Evolutionary conservation across 1,284 basidiomycete genomes (phyloP), one percentile per base, ranked within the genome.

Genomic region (Austroboletus rostrupii): DNA sequence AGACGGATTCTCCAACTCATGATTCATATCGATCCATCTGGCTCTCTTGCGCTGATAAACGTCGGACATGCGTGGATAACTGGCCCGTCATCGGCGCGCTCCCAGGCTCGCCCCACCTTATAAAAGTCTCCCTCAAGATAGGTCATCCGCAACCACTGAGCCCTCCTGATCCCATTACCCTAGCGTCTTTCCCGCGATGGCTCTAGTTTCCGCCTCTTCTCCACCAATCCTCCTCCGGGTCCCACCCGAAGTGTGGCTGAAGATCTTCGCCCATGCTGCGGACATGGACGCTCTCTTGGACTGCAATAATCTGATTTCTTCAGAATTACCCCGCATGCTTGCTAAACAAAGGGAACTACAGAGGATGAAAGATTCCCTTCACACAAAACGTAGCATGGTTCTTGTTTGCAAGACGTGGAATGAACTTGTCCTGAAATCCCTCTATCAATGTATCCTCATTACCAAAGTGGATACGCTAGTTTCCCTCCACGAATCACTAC

Each of bases 221-320:
- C 13, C 29, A n/a, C 51, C 35, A 20, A 32, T 35, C 4, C 6
- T 45, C 16, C 43, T 45, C 12, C 38, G n/a, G 13, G 46, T 65
- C 13, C 66, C 62, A 35, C 64, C 66, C 12, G 66, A 65, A 53
- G 45, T 68, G 35, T 68, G 66, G 66, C 54, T 65, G 20, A 55
- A 35, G 36, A 58, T 68, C 32, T 67, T 68, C 43, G 13, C 37
- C 26, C 47, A 56, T 23, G 62, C 61, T n/a, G 52, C 62, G 12
- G 42, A 53, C 28, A 16, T 51, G 4, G 54, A 43, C 13, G 32
- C 40, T 10, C 43, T 53, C 35, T 48, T 63, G 31, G 46, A 49
- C 31, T 55, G 41, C n/a, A 46, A 50, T 32, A 28, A 16, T 19
- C 40, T 35, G 13, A 31, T 47, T 45, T 52, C 47, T 21, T 54